Evolutionary conservation across 108 stramenopile species (phyloP).

Genomic region (Epithemia pelagica): DNA sequence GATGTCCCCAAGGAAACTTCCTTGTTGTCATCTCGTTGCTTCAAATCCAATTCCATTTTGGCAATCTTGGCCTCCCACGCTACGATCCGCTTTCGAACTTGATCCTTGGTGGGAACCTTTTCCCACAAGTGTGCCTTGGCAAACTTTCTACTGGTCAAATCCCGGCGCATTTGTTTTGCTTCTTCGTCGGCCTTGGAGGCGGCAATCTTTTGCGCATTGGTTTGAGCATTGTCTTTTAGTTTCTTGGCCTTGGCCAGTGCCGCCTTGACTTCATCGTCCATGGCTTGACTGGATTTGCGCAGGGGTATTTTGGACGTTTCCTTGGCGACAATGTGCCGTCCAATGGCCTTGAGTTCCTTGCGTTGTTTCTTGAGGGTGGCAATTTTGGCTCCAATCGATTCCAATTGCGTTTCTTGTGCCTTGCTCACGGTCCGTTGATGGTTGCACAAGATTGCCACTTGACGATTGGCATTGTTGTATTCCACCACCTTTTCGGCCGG

Average conservation of each 20-base stretch:
- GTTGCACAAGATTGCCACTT: slow-evolving; percentile 99
- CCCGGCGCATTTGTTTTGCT: slow-evolving; percentile 62
- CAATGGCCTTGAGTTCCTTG: slow-evolving; percentile 74
- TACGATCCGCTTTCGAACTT: slow-evolving; percentile 72
- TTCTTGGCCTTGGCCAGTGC: slow-evolving; percentile 80
- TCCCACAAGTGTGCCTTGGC: slow-evolving; percentile 89
- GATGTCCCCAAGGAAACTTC: slow-evolving; percentile 94
- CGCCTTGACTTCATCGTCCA: slow-evolving; percentile 52
- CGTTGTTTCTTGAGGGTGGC: slow-evolving; percentile 84
- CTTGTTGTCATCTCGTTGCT: slow-evolving; percentile 99
- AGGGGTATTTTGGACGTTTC: slow-evolving; percentile 64
- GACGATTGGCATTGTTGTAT: slow-evolving; percentile 98
- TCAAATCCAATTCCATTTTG: slow-evolving; percentile 88
- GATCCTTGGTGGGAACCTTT: slow-evolving; percentile 72
- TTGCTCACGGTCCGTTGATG: slow-evolving; percentile 98
- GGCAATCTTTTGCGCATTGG: slow-evolving; percentile 90
- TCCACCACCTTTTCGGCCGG: slow-evolving; percentile 91
- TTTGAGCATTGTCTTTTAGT: slow-evolving; percentile 90
- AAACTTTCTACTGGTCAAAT: slow-evolving; percentile 57
- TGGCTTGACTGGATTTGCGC: slow-evolving; percentile 58
- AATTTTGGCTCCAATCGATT: slow-evolving; percentile 65
- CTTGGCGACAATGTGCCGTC: slow-evolving; percentile 48
- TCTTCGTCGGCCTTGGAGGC: slow-evolving; percentile 85
- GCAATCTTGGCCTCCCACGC: slow-evolving; percentile 86
- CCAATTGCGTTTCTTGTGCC: slow-evolving; percentile 83